Base-by-base conservation (phyloP, 2,329 filamentous ascomycete species). In the Fusarium compactum region DNA sequence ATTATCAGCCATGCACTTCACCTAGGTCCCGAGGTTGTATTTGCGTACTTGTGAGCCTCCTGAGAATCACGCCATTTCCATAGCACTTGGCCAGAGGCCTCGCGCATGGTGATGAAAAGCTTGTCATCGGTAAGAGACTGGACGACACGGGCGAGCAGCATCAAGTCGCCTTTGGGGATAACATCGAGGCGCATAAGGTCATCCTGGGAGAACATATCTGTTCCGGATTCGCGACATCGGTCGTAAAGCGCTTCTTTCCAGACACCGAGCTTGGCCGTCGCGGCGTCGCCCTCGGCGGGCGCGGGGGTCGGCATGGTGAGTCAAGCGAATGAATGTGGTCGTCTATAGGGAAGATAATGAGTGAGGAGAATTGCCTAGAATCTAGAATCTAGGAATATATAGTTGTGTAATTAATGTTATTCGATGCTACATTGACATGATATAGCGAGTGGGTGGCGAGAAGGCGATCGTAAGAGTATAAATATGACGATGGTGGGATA, bases 61-160 rank as follows among this genome's bases (percentile, higher is more conserved):
- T 87, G 86, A 44, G 82, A 80, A 52, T 85, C 84, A 43, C 89
- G 85, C 79, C 87, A 85, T 72, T 85, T 85, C 88, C 89, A 91
- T 32, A 80, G 63, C 51, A 82, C 78, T 68, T 81, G 78, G 47
- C 80, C 80, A 38, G 79, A 80, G 48, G 78, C 75, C 74, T 82
- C 80, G 62, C 80, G 77, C 80, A 82, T 81, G 45, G 80, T 82
- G 52, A 82, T 80, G 72, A 91, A 86, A 40, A 90, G 83, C 76
- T 87, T 87, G 74, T 91, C 88, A 73, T 89, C 82, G 64, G 85
- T 85, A 55, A 91, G 83, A 34, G 80, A 82, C 78, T 90, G 87
- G 43, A 90, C 82, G 18, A 89, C 85, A 58, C 81, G 80, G 59
- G 89, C 78, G 24, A 91, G 84, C 48, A 86, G 82, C 75, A 83